Evolutionary conservation across 441 rosid genomes (phyloP), one percentile per base, ranked within the genome.

Genomic region (Gossypium lobatum): DNA sequence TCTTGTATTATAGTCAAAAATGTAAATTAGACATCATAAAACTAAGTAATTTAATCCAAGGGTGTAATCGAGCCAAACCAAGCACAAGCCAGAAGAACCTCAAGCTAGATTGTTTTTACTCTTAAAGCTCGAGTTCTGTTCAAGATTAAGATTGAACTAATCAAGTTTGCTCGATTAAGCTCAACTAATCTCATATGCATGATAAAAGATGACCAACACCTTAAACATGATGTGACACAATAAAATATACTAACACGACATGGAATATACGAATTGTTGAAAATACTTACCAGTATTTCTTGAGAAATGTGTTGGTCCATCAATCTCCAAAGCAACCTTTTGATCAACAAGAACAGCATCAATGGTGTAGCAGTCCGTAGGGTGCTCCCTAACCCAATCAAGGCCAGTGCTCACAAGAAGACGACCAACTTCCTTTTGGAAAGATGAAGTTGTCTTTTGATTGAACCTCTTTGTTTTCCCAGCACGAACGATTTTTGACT

Each of bases 301-400:
- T 45, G 97, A 90, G 84, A 95, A 95, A 87, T 95, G 97, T 64
- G 97, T 88, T 59, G 95, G 96, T 75, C 98, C 98, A 69, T 95
- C 99, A 50, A 93, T 93, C 87, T 93, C 99, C 71, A 95, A 77
- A 68, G 95, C 99, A 78, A 93, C 78, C 80, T 86, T 93, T 78
- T 89, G 89, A 78, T 91, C 97, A 18, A 91, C 81, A 60, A 91
- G 78, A 74, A 80, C 97, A 76, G 95, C 96, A 86, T 93, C 99
- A 74, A 90, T 76, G 0, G 92, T 82, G 83, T 95, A 91, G 4
- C 92, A 96, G 82, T 90, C 92, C 57, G 90, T 81, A 8, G 74
- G 77, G 77, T 87, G 82, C 82, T 95, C 98, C 79, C 81, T 89
- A 28, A 83, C 87, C 98, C 97, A 93, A 68, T 91, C 91, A 75